Evolutionary conservation across 495 filamentous ascomycete species (phyloP).

Genomic region (Tuber calosporum): DNA sequence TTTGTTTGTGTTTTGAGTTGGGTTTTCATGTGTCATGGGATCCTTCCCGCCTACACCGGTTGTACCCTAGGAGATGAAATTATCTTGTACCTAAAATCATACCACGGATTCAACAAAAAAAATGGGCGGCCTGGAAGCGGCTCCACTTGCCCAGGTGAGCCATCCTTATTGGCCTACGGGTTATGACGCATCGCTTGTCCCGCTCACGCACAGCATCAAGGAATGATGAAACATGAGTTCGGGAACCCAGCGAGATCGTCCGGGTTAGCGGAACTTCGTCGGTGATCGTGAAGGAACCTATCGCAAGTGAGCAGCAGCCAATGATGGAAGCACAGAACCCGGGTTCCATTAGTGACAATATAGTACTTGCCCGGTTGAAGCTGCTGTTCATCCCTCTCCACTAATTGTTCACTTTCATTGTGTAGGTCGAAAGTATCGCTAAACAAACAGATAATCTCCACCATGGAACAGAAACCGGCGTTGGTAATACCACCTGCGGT

Average conservation of each 20-base stretch:
- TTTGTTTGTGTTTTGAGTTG: too few relatives aligned
- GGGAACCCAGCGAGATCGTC: slow-evolving; percentile 34
- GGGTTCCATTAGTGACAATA: slow-evolving; percentile 29
- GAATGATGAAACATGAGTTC: slow-evolving; percentile 32
- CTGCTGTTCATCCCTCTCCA: slow-evolving; percentile 37
- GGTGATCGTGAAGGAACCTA: slow-evolving; percentile 36
- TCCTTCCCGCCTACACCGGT: too few relatives aligned
- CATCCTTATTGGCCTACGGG: slow-evolving; percentile 12
- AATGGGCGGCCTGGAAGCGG: slow-evolving; percentile 43
- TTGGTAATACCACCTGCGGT: too few relatives aligned
- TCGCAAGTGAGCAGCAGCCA: too few relatives aligned
- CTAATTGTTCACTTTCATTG: too few relatives aligned
- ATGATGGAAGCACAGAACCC: too few relatives aligned
- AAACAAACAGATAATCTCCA: slow-evolving; percentile 37
- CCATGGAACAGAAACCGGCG: slow-evolving; percentile 43
- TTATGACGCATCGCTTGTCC: slow-evolving; percentile 43
- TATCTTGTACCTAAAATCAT: too few relatives aligned
- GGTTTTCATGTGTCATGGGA: too few relatives aligned
- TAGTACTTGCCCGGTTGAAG: slow-evolving; percentile 42
- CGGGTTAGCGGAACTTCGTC: slow-evolving; percentile 39
- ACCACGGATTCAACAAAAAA: too few relatives aligned
- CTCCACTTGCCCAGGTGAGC: slow-evolving; percentile 16
- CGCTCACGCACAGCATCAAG: slow-evolving; percentile 29
- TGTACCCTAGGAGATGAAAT: too few relatives aligned
- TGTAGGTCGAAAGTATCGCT: too few relatives aligned